Percentiles rank a stretch among this genome's conserved stretches.
Conservation (phyloP, 2,329 filamentous ascomycete species). For the Alternaria ventricosa region DNA sequence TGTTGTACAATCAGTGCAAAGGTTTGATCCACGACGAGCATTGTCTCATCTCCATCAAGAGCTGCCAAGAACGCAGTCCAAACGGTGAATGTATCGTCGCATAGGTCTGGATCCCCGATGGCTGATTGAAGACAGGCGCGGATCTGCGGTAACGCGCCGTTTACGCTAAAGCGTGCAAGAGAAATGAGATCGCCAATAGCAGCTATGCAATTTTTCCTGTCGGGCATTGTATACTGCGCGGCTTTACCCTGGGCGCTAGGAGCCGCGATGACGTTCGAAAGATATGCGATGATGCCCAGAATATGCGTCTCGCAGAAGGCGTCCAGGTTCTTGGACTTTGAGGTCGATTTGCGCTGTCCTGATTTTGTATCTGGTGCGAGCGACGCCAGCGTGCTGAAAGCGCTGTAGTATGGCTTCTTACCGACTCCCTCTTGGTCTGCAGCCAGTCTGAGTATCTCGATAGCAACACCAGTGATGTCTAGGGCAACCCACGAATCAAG, state of each 20-base stretch:
- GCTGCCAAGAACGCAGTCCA: slow-evolving; percentile 81
- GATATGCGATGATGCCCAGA: slow-evolving; percentile 82
- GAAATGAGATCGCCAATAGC: slow-evolving; percentile 89
- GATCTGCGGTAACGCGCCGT: slow-evolving; percentile 87
- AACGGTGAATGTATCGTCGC: slow-evolving; percentile 78
- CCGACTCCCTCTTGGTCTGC: slow-evolving; percentile 68
- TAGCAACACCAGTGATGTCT: slow-evolving; percentile 76
- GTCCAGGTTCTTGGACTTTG: slow-evolving; percentile 66
- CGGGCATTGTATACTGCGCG: slow-evolving; percentile 63
- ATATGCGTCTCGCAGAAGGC: slow-evolving; percentile 83
- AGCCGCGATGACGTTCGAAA: slow-evolving; percentile 81
- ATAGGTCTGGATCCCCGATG: slow-evolving; percentile 75
- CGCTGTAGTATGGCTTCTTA: slow-evolving; percentile 59
- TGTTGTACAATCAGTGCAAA: slow-evolving; percentile 85
- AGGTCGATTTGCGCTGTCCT: slow-evolving; percentile 51
- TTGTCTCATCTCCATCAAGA: slow-evolving; percentile 76
- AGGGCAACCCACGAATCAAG: slow-evolving; percentile 73
- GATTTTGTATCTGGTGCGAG: slow-evolving; percentile 56
- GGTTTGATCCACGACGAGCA: slow-evolving; percentile 82
- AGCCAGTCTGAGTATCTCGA: slow-evolving; percentile 81
- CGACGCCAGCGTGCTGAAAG: slow-evolving; percentile 54
- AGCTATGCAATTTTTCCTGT: slow-evolving; percentile 78
- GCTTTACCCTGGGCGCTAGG: slow-evolving; percentile 48
- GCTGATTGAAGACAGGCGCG: slow-evolving; percentile 91
- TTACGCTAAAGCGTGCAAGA: slow-evolving; percentile 74